phyloP scores from a whole-genome alignment of 768 basidiomycete species.

The Lyophyllum decastes region DNA sequence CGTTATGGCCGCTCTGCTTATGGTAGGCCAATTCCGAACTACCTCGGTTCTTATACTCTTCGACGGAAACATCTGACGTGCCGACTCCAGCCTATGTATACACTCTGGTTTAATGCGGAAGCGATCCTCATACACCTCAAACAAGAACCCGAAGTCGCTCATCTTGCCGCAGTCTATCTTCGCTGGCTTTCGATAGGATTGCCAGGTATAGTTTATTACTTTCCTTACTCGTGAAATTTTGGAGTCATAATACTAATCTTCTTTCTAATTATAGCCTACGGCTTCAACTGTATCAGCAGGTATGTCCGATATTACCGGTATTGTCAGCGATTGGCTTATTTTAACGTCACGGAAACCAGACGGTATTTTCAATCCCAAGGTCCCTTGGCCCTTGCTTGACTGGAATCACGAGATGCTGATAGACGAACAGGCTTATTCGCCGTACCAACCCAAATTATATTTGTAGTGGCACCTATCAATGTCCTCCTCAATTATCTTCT shows the following conservation, averaged over 20 bases:
- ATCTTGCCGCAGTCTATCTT: constrained; percentile 75
- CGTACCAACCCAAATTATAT: constrained; percentile 81
- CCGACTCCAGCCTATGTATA: constrained; percentile 45
- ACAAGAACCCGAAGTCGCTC: constrained; percentile 85
- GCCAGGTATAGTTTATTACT: constrained; percentile 46
- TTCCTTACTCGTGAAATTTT: constrained; percentile 5
- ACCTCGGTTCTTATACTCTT: background rate
- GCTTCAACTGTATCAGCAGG: constrained; percentile 54
- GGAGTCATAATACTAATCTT: background rate
- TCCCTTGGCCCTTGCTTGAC: constrained; percentile 18
- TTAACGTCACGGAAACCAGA: constrained; percentile 27
- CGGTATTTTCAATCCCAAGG: constrained; percentile 87
- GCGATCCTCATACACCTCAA: constrained; percentile 69
- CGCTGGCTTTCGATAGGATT: constrained; percentile 77
- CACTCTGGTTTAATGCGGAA: constrained; percentile 86
- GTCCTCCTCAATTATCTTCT: constrained; percentile 80
- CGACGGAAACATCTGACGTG: constrained; percentile 32
- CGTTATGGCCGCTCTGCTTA: constrained; percentile 54
- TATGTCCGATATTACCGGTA: constrained; percentile 19
- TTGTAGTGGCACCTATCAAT: constrained; percentile 86
- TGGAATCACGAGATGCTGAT: constrained; percentile 1
- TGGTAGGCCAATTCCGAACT: constrained; percentile 46
- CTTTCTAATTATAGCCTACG: constrained; percentile 37
- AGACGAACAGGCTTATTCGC: constrained; percentile 64
- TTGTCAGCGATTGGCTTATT: background rate